Conservation (phyloP, 768 basidiomycete genomes). For the Boletus coccyginus region DNA sequence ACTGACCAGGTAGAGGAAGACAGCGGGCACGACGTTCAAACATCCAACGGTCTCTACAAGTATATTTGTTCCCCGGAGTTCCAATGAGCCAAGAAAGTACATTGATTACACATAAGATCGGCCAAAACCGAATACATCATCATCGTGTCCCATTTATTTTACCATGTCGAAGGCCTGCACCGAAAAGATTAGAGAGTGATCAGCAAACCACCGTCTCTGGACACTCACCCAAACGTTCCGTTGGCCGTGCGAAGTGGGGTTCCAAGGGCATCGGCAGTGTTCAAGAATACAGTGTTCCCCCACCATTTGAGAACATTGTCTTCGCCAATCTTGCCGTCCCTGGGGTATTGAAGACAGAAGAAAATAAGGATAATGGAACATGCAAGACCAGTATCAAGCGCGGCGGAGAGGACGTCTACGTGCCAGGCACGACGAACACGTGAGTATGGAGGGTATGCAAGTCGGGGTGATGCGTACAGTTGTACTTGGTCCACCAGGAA, state of each 20-base stretch:
- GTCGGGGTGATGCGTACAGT: constrained; percentile 29
- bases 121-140: not conserved
- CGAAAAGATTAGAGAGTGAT: not conserved
- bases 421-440: not conserved
- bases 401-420: constrained; percentile 64
- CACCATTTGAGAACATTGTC: constrained; percentile 61
- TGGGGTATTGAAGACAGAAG: constrained; percentile 63
- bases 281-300: constrained; percentile 52
- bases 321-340: constrained; percentile 56
- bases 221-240: constrained; percentile 30
- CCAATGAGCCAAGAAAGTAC: not conserved
- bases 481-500: constrained; percentile 66
- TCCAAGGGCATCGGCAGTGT: constrained; percentile 30
- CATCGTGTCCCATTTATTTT: not conserved
- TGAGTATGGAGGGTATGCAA: not conserved
- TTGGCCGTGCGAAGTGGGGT: constrained; percentile 11
- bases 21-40: too few relatives aligned
- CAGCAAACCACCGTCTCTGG: not conserved
- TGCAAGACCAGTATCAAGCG: constrained; percentile 68
- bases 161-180: constrained; percentile 18
- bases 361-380: constrained; percentile 55
- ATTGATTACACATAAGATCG: not conserved
- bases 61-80: not conserved
- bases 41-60: not conserved
- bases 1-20: not conserved